phyloP scores from a whole-genome alignment of 331 rosid species.

The Erythrophleum ivorense region DNA sequence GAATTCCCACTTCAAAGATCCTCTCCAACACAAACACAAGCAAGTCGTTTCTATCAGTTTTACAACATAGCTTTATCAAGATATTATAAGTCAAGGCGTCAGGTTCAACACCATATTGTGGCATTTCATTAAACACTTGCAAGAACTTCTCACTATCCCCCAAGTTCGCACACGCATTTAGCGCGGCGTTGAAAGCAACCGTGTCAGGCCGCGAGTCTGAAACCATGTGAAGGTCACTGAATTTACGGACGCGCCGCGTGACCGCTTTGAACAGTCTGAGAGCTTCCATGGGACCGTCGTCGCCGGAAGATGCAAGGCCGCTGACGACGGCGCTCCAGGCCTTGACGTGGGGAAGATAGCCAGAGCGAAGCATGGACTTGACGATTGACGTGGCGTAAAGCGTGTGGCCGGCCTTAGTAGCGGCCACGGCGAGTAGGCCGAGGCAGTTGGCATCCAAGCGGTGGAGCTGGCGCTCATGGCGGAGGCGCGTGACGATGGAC shows the following conservation, averaged over 20 bases:
- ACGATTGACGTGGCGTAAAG: slow-evolving; percentile 79
- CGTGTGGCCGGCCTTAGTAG: slow-evolving; percentile 74
- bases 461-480: slow-evolving; percentile 87
- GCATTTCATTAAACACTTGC: slow-evolving; percentile 90
- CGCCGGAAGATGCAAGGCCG: slow-evolving; percentile 64
- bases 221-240: slow-evolving; percentile 49
- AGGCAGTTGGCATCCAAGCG: slow-evolving; percentile 92
- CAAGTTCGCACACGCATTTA: slow-evolving; percentile 85
- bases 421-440: slow-evolving; percentile 87
- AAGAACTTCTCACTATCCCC: slow-evolving; percentile 69
- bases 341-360: slow-evolving; percentile 93
- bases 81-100: slow-evolving; percentile 83
- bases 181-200: slow-evolving; percentile 80
- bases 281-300: slow-evolving; percentile 74
- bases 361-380: slow-evolving; percentile 98
- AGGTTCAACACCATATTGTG: slow-evolving; percentile 58
- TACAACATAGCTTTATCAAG: slow-evolving; percentile 78
- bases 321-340: slow-evolving; percentile 97
- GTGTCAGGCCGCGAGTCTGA: slow-evolving; percentile 85
- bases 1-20: slow-evolving; percentile 66
- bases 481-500: slow-evolving; percentile 93
- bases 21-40: slow-evolving; percentile 80
- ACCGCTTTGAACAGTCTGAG: slow-evolving; percentile 62
- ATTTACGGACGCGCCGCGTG: slow-evolving; percentile 59
- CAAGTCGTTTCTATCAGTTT: slow-evolving; percentile 67